Evolutionary conservation across 176 grass and related monocot species (phyloP).

Genomic region (Hordeum vulgare): DNA sequence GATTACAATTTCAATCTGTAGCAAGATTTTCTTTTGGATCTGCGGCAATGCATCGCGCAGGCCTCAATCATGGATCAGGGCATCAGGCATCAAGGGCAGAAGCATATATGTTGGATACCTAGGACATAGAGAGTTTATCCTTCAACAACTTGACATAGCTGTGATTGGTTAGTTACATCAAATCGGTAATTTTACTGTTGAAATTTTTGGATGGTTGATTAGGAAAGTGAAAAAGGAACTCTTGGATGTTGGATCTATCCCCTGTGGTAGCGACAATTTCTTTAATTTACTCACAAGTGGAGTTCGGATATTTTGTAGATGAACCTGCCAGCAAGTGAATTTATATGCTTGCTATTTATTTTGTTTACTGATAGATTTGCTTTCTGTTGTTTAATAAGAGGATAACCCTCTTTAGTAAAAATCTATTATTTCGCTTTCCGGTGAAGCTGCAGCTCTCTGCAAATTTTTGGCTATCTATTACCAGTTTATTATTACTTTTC

Average conservation of each 20-base stretch:
- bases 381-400: not conserved
- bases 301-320: not conserved
- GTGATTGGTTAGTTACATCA: not conserved
- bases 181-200: not conserved
- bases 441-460: not conserved
- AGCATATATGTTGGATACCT: conserved; percentile 8
- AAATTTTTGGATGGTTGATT: not conserved
- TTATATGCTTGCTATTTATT: not conserved
- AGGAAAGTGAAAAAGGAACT: not conserved
- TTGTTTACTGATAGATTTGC: not conserved
- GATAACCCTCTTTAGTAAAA: not conserved
- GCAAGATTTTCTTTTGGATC: not conserved
- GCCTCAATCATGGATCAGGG: conserved; percentile 1
- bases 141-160: not conserved
- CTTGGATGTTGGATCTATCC: not conserved
- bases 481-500: not conserved
- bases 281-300: not conserved
- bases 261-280: not conserved
- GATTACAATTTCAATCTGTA: not conserved
- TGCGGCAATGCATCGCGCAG: not conserved
- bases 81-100: not conserved
- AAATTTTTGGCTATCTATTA: not conserved
- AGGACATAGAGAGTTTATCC: not conserved
- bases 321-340: not conserved
- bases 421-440: not conserved